phyloP scores from a whole-genome alignment of 2,329 filamentous ascomycete genomes.

The Fonsecaea erecta region DNA sequence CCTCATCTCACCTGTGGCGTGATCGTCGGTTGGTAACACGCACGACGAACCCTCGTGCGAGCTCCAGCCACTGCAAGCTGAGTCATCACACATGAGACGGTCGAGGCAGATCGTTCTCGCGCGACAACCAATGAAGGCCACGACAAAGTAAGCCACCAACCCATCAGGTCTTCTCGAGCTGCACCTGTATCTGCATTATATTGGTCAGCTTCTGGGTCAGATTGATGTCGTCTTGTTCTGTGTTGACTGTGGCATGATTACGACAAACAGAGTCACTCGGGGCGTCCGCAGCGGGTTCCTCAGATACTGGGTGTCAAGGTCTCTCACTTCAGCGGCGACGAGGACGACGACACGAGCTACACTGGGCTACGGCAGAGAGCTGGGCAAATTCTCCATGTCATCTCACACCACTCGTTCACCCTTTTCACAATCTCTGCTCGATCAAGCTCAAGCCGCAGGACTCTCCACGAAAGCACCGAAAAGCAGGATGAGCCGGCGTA shows the following conservation, averaged over 20 bases:
- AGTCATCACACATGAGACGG: not conserved
- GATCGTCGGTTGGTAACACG: not conserved
- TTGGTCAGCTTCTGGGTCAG: conserved; percentile 8
- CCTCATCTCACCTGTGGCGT: not conserved
- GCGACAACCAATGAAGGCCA: not conserved
- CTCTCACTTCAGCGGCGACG: not conserved
- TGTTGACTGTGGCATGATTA: conserved; percentile 16
- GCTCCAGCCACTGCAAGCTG: not conserved
- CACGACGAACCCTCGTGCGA: not conserved
- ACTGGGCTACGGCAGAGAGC: not conserved
- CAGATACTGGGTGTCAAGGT: not conserved
- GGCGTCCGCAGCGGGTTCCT: conserved; percentile 2
- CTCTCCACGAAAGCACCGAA: not conserved
- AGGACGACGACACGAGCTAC: not conserved
- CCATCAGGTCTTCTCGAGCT: not conserved
- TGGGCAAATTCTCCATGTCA: conserved; percentile 1
- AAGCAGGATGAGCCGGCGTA: conserved; percentile 29
- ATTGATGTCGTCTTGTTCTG: not conserved
- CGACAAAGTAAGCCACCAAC: conserved; percentile 19
- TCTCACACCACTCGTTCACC: conserved; percentile 2
- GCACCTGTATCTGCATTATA: conserved; percentile 8
- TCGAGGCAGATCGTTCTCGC: conserved; percentile 11
- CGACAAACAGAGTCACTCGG: conserved; percentile 9
- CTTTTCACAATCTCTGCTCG: conserved; percentile 12
- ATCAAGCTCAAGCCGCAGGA: conserved; percentile 13